phyloP scores from a whole-genome alignment of 2,329 filamentous ascomycete species.

The Drechslera avenae region DNA sequence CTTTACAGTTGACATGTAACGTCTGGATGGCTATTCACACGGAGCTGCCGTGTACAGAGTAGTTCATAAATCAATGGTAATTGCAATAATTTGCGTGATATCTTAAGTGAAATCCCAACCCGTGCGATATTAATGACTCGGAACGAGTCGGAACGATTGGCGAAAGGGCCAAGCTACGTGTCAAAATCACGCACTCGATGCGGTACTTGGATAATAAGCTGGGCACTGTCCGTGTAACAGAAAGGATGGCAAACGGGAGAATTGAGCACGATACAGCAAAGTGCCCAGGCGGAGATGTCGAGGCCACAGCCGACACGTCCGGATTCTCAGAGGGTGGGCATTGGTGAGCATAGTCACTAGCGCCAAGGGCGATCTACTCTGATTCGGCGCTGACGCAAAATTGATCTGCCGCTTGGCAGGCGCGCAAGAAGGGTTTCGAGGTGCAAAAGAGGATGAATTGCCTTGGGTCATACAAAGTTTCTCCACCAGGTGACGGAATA shows the following conservation, averaged over 20 bases:
- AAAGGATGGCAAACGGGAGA: background rate
- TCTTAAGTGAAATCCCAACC: background rate
- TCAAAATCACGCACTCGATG: slow-evolving; percentile 6
- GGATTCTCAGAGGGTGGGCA: slow-evolving; percentile 8
- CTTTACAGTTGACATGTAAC: too few relatives aligned
- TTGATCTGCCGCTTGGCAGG: slow-evolving; percentile 16
- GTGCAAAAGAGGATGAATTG: slow-evolving; percentile 9
- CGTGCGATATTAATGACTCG: background rate
- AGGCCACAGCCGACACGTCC: slow-evolving; percentile 10
- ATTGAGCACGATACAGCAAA: slow-evolving; percentile 7
- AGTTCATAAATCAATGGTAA: background rate
- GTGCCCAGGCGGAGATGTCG: slow-evolving; percentile 16
- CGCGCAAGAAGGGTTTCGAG: slow-evolving; percentile 5
- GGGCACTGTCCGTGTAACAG: slow-evolving; percentile 4
- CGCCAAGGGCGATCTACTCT: slow-evolving; percentile 23
- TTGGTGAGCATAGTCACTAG: slow-evolving; percentile 10
- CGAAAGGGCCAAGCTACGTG: background rate
- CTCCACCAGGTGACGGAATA: slow-evolving; percentile 15
- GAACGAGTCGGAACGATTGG: background rate
- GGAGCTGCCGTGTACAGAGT: too few relatives aligned
- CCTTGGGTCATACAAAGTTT: slow-evolving; percentile 9
- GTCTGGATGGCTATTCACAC: too few relatives aligned
- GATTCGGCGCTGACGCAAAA: slow-evolving; percentile 13
- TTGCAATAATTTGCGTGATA: background rate
- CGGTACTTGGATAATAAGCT: slow-evolving; percentile 12